Percentiles rank a stretch among this genome's conserved stretches.
phyloP scores from a whole-genome alignment of 768 basidiomycete genomes.

The Crucibulum laeve region DNA sequence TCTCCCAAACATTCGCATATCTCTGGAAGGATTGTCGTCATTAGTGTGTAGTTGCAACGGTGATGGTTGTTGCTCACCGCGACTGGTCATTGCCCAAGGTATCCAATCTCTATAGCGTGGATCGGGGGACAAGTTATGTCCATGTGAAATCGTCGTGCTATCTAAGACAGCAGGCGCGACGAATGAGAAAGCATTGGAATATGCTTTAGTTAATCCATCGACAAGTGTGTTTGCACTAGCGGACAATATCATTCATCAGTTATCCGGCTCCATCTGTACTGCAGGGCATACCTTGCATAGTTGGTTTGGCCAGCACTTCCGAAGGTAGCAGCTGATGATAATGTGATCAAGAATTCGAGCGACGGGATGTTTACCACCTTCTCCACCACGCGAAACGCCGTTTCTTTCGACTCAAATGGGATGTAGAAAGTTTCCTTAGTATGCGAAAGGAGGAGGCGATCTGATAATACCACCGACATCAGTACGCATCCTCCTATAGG shows the following conservation, averaged over 20 bases:
- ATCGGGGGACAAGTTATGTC: background rate
- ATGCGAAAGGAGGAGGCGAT: slow-evolving; percentile 25
- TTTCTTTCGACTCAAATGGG: slow-evolving; percentile 22
- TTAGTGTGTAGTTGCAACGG: background rate
- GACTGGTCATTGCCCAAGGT: background rate
- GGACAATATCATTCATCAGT: background rate
- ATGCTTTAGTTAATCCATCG: slow-evolving; percentile 16
- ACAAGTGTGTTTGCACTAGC: slow-evolving; percentile 27
- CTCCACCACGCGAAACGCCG: slow-evolving; percentile 20
- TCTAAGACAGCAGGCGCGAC: slow-evolving; percentile 26
- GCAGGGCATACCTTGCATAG: slow-evolving; percentile 24
- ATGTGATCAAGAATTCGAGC: slow-evolving; percentile 30
- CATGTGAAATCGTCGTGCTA: background rate
- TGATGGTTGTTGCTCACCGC: background rate
- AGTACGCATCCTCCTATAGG: slow-evolving; percentile 29
- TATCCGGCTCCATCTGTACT: background rate
- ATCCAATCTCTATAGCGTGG: background rate
- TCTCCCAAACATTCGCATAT: slow-evolving; percentile 26
- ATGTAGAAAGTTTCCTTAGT: slow-evolving; percentile 20
- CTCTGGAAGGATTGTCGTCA: slow-evolving; percentile 10
- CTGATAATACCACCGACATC: slow-evolving; percentile 23
- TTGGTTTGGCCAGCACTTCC: slow-evolving; percentile 34
- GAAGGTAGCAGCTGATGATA: slow-evolving; percentile 28
- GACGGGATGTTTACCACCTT: slow-evolving; percentile 16
- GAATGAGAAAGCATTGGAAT: slow-evolving; percentile 26